phyloP scores from a whole-genome alignment of 768 basidiomycete genomes.

The Hygrophoropsis aurantiaca region DNA sequence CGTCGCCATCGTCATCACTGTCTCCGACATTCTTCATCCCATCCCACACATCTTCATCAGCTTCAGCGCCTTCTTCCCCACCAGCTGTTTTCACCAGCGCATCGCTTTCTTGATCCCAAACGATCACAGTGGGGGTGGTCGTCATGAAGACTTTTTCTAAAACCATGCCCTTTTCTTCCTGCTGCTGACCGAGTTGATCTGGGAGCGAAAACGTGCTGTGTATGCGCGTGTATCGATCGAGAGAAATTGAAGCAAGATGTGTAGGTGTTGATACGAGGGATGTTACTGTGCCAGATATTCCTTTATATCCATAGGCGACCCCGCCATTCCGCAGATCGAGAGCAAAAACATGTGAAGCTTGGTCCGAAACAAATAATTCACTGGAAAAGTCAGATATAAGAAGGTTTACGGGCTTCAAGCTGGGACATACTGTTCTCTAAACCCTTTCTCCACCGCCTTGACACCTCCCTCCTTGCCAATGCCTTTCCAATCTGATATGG shows the following conservation, averaged over 20 bases:
- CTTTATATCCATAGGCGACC: conserved; percentile 66
- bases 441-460: conserved; percentile 55
- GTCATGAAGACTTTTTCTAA: conserved; percentile 66
- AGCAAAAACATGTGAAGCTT: conserved; percentile 59
- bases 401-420: conserved; percentile 1
- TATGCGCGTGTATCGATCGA: conserved; percentile 71
- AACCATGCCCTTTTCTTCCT: conserved; percentile 58
- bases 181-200: conserved; percentile 42
- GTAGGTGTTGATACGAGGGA: conserved; percentile 59
- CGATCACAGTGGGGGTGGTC: conserved; percentile 57
- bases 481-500: conserved; percentile 65
- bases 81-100: conserved; percentile 4
- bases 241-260: conserved; percentile 57
- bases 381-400: conserved; percentile 33
- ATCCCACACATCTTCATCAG: conserved; percentile 69
- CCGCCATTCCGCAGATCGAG: conserved; percentile 70
- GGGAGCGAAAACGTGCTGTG: conserved; percentile 63
- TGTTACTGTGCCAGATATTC: conserved; percentile 70
- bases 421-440: conserved; percentile 59
- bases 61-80: conserved; percentile 30
- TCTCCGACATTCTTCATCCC: conserved; percentile 55
- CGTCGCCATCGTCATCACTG: conserved; percentile 29
- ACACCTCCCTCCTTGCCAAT: conserved; percentile 64
- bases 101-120: conserved; percentile 52
- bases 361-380: conserved; percentile 70